Evolutionary conservation across 75 land plant genomes (phyloP), one percentile per base, ranked within the genome.

Genomic region (Cupressus sempervirens): DNA sequence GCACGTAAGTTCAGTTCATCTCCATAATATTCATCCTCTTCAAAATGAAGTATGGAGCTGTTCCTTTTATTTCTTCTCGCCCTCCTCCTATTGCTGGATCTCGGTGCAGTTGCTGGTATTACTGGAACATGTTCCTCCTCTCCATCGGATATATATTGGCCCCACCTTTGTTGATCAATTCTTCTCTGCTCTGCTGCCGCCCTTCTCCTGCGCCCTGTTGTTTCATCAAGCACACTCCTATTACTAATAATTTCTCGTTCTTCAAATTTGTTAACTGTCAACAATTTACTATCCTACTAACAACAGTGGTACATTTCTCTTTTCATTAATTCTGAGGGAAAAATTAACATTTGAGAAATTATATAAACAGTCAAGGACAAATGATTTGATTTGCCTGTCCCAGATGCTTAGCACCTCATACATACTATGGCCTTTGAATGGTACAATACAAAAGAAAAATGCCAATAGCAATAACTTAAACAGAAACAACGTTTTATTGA

Each of bases 111-210:
- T 4, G 86, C 83, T 8, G 80, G 82, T 46, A 87, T 81, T 32
- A 35, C 34, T 36, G 62, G 34, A 75, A 54, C 86, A 29, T 16
- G 45, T 50, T 79, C 85, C 52, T 89, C 90, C 12, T 77, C 80
- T 35, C 84, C 87, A n/a, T 88, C 89, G 14, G 84, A 73, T 36
- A 83, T 4, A 35, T 87, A 87, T 52, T 87, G 83, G 14, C 88
- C 90, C 90, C 90, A 89, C 76, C 90, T 38, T 85, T 89, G 90
- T 58, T 89, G 90, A 74, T 89, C 90, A 29, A 89, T 89, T 72
- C 89, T 52, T n/a, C 90, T 52, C 73, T 89, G 89, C 83, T 87
- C 90, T 26, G 89, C 90, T 52, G 89, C 90, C 41, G 83, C 85
- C 67, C 90, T 53, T 16, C 90, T 76, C 12, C 89, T 30, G 23